Base-by-base conservation (phyloP, 2,329 filamentous ascomycete genomes). In the Thielaviopsis populi region DNA sequence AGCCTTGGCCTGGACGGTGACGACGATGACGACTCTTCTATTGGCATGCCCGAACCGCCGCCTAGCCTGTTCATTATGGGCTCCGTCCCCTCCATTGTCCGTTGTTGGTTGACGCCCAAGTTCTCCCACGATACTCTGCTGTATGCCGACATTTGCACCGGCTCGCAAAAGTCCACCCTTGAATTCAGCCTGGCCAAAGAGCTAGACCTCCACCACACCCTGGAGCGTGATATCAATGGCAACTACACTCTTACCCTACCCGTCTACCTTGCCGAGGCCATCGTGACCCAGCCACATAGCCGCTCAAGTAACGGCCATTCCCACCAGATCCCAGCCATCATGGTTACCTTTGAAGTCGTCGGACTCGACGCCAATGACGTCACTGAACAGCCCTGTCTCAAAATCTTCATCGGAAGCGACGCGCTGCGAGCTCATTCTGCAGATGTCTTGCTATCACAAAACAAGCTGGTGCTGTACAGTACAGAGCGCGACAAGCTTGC, bases 81-180 rank as follows among this genome's bases (percentile, higher is more conserved):
- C 13, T 87, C 91, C 6, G 91, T 95, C 5, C 94, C 94, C 5
- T 89, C 91, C 37, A 96, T 99, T 68, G 89, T 97, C 65, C 87
- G 94, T 67, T 99, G 94, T 76, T 97, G 94, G 91, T 79, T 97
- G 69, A 92, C 89, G 30, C 87, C 86, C 42, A 86, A 89, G 70
- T 97, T 95, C 75, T 92, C 91, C 15, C 92, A 96, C 71, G 86
- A 88, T 68, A 87, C 90, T 10, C 80, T 97, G 17, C 79, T 96
- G 4, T 97, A 97, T 72, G 94, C 91, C 42, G 91, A 91, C 41
- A 80, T 97, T 1, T 97, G 94, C 73, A 92, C 89, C 1, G 94
- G 92, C 1, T 95, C 94, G 4, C 91, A 91, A 73, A 86, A 84
- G 69, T 97, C 94, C 1, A 85, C 84, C n/a, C 76, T 99, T 56